A percentile compares a stretch with the other conserved stretches of the same genome.
Conservation (phyloP, 1,139 yeast species). For the Candida sojae region DNA sequence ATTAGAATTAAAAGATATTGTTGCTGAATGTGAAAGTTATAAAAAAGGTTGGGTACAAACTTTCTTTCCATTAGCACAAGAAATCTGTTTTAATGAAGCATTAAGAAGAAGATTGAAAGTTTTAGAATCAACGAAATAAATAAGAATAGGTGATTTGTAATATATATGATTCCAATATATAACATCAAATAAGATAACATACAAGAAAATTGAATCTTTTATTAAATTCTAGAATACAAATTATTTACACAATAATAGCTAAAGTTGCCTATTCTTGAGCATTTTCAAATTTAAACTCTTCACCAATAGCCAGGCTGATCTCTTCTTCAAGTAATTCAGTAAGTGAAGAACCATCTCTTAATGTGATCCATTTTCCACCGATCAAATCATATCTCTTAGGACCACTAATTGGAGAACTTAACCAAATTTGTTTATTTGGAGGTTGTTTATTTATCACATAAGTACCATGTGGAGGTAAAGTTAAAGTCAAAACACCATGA, state of each 20-base stretch:
- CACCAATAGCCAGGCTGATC: slow-evolving; percentile 40
- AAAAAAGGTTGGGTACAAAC: slow-evolving; percentile 81
- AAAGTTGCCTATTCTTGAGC: slow-evolving; percentile 18
- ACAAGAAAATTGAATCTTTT: neutral
- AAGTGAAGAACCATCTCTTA: slow-evolving; percentile 55
- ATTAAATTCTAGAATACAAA: neutral
- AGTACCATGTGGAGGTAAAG: slow-evolving; percentile 67
- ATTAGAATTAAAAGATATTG: slow-evolving; percentile 75
- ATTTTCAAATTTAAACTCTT: slow-evolving; percentile 26
- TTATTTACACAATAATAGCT: neutral
- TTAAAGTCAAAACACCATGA: slow-evolving; percentile 80
- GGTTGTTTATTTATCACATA: slow-evolving; percentile 94
- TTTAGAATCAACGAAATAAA: neutral
- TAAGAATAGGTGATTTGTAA: too few species aligned
- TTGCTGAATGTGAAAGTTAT: slow-evolving; percentile 70
- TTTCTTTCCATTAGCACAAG: slow-evolving; percentile 80
- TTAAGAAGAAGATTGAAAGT: slow-evolving; percentile 67
- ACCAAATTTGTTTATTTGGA: slow-evolving; percentile 92
- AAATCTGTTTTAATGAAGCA: slow-evolving; percentile 90
- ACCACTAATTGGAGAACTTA: slow-evolving; percentile 89
- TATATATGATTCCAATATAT: too few species aligned
- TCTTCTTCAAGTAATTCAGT: slow-evolving; percentile 51
- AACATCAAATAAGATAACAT: too few species aligned
- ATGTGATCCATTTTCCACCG: slow-evolving; percentile 59
- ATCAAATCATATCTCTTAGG: slow-evolving; percentile 71